phyloP scores from a whole-genome alignment of 805 yeast species.

The Hanseniaspora nectarophila region DNA sequence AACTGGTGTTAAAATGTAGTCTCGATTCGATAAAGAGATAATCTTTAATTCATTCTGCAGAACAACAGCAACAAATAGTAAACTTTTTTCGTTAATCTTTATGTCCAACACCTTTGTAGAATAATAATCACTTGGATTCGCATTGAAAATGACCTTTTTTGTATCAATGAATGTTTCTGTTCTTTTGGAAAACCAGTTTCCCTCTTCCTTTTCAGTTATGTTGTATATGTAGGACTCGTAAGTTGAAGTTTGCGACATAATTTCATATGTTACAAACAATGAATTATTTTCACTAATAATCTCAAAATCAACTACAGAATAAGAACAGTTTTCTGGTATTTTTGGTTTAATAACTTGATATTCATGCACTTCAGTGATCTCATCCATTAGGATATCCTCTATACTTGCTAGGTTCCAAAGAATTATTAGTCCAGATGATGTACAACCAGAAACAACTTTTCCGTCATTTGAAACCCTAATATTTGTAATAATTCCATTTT shows the following conservation, averaged over 20 bases:
- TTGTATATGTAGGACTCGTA: background rate
- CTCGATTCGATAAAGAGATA: background rate
- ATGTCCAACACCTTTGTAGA: background rate
- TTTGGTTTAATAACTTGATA: conserved; percentile 16
- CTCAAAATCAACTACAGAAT: background rate
- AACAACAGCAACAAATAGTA: background rate
- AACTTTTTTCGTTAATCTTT: background rate
- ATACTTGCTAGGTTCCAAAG: conserved; percentile 48
- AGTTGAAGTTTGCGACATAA: background rate
- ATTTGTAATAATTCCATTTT: conserved; percentile 38
- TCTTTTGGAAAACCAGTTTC: background rate
- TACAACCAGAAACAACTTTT: conserved; percentile 57
- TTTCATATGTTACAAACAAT: background rate
- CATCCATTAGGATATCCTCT: background rate
- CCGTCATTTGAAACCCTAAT: conserved; percentile 59
- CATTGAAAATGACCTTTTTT: background rate
- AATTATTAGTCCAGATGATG: conserved; percentile 47
- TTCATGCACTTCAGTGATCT: conserved; percentile 19
- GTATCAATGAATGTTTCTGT: background rate
- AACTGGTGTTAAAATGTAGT: too few species aligned
- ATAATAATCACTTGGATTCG: background rate
- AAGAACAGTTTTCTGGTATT: conserved; percentile 22
- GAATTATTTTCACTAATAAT: background rate
- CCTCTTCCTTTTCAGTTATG: background rate
- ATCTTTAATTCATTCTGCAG: background rate